Base-by-base conservation (phyloP, 2,329 filamentous ascomycete species). In the Pseudovirgaria hyperparasitica region DNA sequence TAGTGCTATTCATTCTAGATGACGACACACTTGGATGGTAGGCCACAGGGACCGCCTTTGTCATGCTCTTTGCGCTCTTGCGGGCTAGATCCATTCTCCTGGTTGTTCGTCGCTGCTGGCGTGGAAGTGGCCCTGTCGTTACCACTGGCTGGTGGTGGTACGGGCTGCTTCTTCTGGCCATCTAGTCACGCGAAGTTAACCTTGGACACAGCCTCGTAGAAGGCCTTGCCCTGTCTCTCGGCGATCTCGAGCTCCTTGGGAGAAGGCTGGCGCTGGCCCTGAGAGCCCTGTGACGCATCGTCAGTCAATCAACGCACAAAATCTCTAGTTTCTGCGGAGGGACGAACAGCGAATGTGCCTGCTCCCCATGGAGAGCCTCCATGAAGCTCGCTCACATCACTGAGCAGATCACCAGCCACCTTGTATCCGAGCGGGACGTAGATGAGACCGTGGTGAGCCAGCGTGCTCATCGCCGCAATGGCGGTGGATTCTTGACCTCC, bases 401-500 rank as follows among this genome's bases (percentile, higher is more conserved):
- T 52, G 39, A 93, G 59, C 37, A 73, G 59, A 33, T 51, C 52
- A 51, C 93, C 94, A 26, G 73, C 62, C 45, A 76, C 81, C 60
- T 81, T 77, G 67, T 92, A 96, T 30, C 90, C 90, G 29, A 96
- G 68, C 25, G 90, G 90, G n/a, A 96, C 85, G 56, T 79, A 96
- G 66, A 90, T 78, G 62, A 96, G 79, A 48, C 90, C 90, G 65
- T 96, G 90, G 63, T 96, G 90, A 34, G 76, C 57, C 29, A 96
- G 65, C 11, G 87, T 96, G 48, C 76, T 84, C 72, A 96, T 74
- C 52, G 77, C 63, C 18, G 76, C 67, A 37, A 94, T 62, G 41
- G 71, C 77, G 25, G 90, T 98, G 31, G 73, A 76, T 64, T 98
- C 90, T 65, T 98, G 90, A 38, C 90, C 90, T 54, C 90, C 90